These are phyloP conservation scores for Endothia cerciana DNA, from an alignment of 2,329 filamentous ascomycete species.

Conservation along the genomic window DNA sequence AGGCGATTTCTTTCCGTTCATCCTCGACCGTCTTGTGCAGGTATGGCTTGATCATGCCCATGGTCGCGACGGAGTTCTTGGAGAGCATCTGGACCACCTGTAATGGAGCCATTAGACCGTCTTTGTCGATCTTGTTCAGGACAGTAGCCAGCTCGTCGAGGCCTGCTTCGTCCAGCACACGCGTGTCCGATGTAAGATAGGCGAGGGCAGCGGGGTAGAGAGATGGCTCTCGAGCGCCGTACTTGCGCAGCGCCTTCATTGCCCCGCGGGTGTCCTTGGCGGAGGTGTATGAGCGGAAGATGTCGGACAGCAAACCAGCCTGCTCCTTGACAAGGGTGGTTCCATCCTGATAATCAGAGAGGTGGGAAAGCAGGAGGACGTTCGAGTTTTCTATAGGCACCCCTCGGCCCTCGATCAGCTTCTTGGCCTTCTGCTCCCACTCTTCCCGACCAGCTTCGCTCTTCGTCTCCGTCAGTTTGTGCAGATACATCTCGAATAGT, in stretches of 20 bases:
- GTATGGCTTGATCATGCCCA: constrained; percentile 97
- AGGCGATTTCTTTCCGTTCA: constrained; percentile 81
- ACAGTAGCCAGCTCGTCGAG: constrained; percentile 79
- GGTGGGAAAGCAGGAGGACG: constrained; percentile 86
- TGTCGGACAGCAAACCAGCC: constrained; percentile 88
- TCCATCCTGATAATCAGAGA: constrained; percentile 87
- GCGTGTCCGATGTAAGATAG: constrained; percentile 86
- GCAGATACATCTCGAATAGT: constrained; percentile 96
- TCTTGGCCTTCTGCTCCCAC: constrained; percentile 92
- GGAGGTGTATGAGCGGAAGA: constrained; percentile 93
- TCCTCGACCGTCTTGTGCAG: constrained; percentile 85
- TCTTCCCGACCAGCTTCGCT: constrained; percentile 68
- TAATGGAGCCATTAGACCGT: constrained; percentile 90
- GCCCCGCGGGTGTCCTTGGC: constrained; percentile 90
- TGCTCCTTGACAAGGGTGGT: constrained; percentile 93
- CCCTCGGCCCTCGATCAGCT: constrained; percentile 79
- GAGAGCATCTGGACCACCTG: constrained; percentile 92
- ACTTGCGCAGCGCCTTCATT: constrained; percentile 87
- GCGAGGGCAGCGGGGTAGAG: constrained; percentile 90
- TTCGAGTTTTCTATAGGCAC: constrained; percentile 93
- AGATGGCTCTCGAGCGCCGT: constrained; percentile 87
- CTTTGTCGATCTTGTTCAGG: constrained; percentile 83
- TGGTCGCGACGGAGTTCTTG: constrained; percentile 76
- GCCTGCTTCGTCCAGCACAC: constrained; percentile 83
- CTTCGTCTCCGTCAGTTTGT: constrained; percentile 79